Percentiles rank a stretch among this genome's conserved stretches.
These are phyloP conservation scores for Fraxinus greggii DNA, from an alignment of 305 asterid genomes.

Conservation along the genomic window DNA sequence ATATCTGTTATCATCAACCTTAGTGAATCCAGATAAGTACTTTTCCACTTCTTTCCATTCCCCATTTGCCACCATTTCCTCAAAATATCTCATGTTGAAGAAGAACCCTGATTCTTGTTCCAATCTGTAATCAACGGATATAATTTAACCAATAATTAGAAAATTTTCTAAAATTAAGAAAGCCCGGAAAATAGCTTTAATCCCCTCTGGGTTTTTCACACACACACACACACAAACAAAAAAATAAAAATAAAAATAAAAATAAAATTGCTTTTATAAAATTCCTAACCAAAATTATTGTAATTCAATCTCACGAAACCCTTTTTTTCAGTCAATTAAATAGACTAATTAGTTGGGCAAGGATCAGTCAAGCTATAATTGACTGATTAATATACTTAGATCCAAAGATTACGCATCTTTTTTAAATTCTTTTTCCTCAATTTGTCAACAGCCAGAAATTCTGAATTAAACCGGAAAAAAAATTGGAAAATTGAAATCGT, in stretches of 20 bases:
- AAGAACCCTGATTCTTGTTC: slow-evolving; percentile 65
- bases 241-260: neutral
- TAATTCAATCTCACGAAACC: neutral
- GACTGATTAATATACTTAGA: neutral
- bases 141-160: neutral
- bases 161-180: slow-evolving; percentile 9
- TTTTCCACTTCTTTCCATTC: slow-evolving; percentile 68
- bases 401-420: neutral
- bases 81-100: slow-evolving; percentile 63
- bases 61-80: slow-evolving; percentile 52
- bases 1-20: slow-evolving; percentile 53
- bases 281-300: neutral
- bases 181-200: slow-evolving; percentile 11
- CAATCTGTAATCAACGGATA: slow-evolving; percentile 36
- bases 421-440: slow-evolving; percentile 26
- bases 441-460: slow-evolving; percentile 50
- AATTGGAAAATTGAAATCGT: slow-evolving; percentile 12
- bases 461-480: neutral
- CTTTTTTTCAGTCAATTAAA: neutral
- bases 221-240: neutral
- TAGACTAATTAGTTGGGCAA: neutral
- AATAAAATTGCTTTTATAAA: neutral
- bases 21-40: slow-evolving; percentile 58
- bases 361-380: neutral
- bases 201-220: neutral